Evolutionary conservation across 2,329 filamentous ascomycete genomes (phyloP).

Genomic region (Colletotrichum sp.): DNA sequence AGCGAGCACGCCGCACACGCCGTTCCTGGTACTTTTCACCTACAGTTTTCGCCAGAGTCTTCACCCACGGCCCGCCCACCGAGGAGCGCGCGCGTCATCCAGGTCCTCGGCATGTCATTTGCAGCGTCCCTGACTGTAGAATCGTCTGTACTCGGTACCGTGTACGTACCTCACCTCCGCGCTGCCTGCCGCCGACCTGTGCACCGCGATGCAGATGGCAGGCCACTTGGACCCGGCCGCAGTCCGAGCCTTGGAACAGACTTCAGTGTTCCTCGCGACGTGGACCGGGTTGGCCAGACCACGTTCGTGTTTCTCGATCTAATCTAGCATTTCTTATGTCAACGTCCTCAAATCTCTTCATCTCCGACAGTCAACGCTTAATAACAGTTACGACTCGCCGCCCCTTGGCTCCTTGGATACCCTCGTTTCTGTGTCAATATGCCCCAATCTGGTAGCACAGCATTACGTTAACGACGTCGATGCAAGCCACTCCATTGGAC

Average conservation of each 20-base stretch:
- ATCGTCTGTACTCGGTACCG: not conserved
- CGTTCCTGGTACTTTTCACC: not conserved
- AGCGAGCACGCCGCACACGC: not conserved
- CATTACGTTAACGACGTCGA: conserved; percentile 5
- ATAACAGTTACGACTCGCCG: not conserved
- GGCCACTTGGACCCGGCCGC: not conserved
- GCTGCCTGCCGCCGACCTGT: not conserved
- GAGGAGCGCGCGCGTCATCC: not conserved
- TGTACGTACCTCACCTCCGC: not conserved
- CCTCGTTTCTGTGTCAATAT: not conserved
- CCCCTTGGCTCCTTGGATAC: not conserved
- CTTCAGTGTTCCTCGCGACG: not conserved
- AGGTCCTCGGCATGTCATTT: not conserved
- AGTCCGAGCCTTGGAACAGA: not conserved
- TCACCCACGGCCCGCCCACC: not conserved
- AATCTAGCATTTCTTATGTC: conserved; percentile 2
- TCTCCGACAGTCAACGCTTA: not conserved
- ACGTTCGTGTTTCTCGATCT: not conserved
- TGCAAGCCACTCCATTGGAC: conserved; percentile 13
- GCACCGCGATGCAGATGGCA: not conserved
- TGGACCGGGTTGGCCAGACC: not conserved
- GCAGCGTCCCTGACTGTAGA: not conserved
- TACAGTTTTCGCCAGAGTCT: not conserved
- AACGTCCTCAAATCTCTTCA: not conserved
- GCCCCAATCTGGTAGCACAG: not conserved